Base-by-base conservation (phyloP, 2,329 filamentous ascomycete species). In the Rhynchosporium secalis region DNA sequence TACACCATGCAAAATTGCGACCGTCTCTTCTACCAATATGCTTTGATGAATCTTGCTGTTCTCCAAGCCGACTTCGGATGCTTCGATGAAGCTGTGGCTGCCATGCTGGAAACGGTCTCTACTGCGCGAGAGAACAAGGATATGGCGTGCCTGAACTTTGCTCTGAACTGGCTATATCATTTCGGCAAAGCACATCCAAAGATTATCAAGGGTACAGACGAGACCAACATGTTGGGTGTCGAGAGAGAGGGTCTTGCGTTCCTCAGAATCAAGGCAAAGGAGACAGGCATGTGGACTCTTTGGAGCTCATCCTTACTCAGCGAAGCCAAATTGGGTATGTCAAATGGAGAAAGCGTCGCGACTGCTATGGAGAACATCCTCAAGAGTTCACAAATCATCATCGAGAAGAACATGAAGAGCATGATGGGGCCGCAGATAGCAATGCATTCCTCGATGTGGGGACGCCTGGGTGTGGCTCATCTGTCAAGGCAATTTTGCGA, bases 31-130 rank as follows among this genome's bases (percentile, higher is more conserved):
- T 98, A 99, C 72, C 95, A 98, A 73, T 96, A 97, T 73, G 95
- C 95, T 0, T 79, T 98, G 13, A 87, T 99, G 72, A 97, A 97
- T 72, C 83, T 97, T 62, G 94, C 93, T 3, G 91, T 97, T 40
- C 83, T 98, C 4, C 94, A 99, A 72, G 91, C 93, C 15, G 95
- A 98, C 74, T 98, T 98, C 78, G 93, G 93, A 52, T 96, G 91
- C 73, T 88, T 92, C 74, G 84, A 86, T 46, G 93, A 98, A 76
- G 94, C 94, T 5, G 84, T 98, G n/a, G 86, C 91, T 10, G 91
- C 94, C 12, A 96, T 99, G 87, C 87, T 96, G 48, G 95, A 98
- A 75, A 93, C 94, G 0, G 92, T 99, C 40, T 88, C 93, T 0
- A 96, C 92, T n/a, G 95, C 95, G 0, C 82, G 94, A 65, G 95